These are phyloP conservation scores for Trichosanthes truncata DNA, from an alignment of 306 rosid genomes.

Conservation along the genomic window DNA sequence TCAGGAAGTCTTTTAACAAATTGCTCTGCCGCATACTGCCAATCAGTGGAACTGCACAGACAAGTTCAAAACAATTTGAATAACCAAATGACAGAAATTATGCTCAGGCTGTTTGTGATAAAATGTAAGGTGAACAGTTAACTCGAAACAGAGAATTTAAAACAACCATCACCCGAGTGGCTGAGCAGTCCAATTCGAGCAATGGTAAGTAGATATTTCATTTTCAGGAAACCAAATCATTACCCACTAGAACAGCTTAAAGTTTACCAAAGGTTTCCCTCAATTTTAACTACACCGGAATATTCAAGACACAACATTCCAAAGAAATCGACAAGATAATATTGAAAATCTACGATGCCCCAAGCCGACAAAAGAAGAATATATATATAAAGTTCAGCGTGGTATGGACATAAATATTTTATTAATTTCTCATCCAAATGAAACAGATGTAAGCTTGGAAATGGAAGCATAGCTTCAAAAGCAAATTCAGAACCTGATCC, in stretches of 20 bases:
- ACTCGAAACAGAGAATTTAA: background rate
- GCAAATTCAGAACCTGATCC: background rate
- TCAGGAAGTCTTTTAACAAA: conserved; percentile 73
- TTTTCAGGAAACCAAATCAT: background rate
- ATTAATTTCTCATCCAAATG: background rate
- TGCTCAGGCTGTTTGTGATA: background rate
- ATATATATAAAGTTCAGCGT: background rate
- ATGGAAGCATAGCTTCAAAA: background rate
- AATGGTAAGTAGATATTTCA: background rate
- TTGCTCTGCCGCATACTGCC: conserved; percentile 86
- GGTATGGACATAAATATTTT: background rate
- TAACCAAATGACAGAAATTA: background rate
- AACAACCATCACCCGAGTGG: background rate
- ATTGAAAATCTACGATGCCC: background rate
- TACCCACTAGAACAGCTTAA: background rate
- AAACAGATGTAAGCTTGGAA: background rate
- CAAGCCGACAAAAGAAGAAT: background rate
- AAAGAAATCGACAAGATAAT: background rate
- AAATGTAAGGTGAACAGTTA: background rate
- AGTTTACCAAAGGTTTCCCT: background rate
- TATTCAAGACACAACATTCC: background rate
- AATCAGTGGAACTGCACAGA: conserved; percentile 63
- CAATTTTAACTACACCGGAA: background rate
- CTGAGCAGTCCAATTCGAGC: background rate
- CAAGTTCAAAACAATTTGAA: conserved; percentile 13